These are phyloP conservation scores for Capronia coronata DNA, from an alignment of 2,329 filamentous ascomycete genomes.

Conservation along the genomic window DNA sequence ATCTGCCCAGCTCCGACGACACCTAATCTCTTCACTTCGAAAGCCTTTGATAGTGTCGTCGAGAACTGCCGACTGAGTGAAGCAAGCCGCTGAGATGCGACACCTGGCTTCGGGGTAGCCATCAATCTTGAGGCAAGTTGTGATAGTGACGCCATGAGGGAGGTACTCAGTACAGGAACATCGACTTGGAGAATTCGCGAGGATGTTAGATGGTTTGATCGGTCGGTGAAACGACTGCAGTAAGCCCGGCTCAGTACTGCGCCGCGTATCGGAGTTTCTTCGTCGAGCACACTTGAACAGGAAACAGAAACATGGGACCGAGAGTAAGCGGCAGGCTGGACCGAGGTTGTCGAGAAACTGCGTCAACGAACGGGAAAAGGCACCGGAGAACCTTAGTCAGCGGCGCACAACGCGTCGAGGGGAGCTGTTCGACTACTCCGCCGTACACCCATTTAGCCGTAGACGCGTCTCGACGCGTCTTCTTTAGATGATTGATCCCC, in stretches of 20 bases:
- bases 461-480: conserved; percentile 1
- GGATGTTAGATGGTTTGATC: not conserved
- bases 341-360: conserved; percentile 1
- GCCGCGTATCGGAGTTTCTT: not conserved
- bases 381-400: not conserved
- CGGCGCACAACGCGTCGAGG: no score
- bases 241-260: not conserved
- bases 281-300: not conserved
- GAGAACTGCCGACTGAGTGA: conserved; percentile 56
- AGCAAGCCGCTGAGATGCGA: conserved; percentile 34
- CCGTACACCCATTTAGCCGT: not conserved
- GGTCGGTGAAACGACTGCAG: not conserved
- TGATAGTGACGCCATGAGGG: conserved; percentile 21
- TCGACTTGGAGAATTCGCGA: not conserved
- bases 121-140: conserved; percentile 33
- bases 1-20: conserved; percentile 95
- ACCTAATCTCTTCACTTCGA: conserved; percentile 77
- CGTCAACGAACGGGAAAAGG: no score
- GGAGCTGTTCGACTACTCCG: not conserved
- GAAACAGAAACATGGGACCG: not conserved
- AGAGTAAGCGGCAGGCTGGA: not conserved
- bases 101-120: conserved; percentile 31
- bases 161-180: not conserved
- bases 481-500: not conserved
- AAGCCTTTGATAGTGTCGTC: conserved; percentile 53